Evolutionary conservation across 805 yeast species (phyloP).

Genomic region (Metschnikowia dekortorum): DNA sequence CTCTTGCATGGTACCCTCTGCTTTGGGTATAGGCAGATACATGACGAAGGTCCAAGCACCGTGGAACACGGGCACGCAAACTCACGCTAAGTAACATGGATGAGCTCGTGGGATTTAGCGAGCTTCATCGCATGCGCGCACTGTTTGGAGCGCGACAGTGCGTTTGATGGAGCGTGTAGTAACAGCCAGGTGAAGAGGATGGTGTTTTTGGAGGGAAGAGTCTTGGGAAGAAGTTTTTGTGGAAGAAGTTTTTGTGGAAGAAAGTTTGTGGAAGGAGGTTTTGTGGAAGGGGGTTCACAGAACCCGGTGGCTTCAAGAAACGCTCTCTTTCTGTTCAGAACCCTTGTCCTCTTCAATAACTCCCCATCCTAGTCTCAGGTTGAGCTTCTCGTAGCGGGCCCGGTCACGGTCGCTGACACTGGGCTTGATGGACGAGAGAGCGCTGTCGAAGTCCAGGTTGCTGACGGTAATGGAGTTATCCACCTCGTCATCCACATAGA

Average conservation of each 20-base stretch:
- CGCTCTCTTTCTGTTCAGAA: constrained; percentile 1
- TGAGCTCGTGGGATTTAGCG: not conserved
- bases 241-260: no score
- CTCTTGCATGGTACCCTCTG: constrained; percentile 23
- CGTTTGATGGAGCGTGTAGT: no score
- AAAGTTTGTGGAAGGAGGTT: no score
- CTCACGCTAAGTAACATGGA: not conserved
- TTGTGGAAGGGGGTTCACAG: no score
- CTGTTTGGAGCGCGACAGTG: not conserved
- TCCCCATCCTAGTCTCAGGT: constrained; percentile 73
- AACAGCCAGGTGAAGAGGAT: no score
- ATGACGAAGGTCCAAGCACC: not conserved
- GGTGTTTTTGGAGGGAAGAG: no score
- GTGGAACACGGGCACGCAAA: not conserved
- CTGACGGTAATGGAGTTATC: constrained; percentile 51
- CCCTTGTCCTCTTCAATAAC: constrained; percentile 32
- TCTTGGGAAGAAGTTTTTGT: no score
- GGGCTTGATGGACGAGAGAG: constrained; percentile 75
- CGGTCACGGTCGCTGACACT: constrained; percentile 88
- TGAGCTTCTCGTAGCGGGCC: constrained; percentile 66
- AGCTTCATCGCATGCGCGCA: not conserved
- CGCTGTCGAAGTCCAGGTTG: constrained; percentile 60
- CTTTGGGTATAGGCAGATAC: not conserved
- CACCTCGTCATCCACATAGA: constrained; percentile 26
- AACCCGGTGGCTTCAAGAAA: not conserved